These are phyloP conservation scores for Helotiales sp. DNA, from an alignment of 2,329 filamentous ascomycete genomes.

Conservation along the genomic window DNA sequence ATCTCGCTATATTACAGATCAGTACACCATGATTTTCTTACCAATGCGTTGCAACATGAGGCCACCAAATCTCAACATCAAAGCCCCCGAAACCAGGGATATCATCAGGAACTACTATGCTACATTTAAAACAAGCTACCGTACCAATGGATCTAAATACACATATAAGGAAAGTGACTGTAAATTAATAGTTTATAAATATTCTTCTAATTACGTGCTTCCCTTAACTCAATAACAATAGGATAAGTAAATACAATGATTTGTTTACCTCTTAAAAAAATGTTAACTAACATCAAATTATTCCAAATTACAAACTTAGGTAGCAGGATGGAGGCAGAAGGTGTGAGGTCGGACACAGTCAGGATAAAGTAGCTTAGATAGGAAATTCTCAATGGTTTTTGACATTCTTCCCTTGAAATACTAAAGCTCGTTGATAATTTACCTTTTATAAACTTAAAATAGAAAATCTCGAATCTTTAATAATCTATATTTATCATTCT, in stretches of 20 bases:
- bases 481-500: conserved; percentile 20
- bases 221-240: neutral
- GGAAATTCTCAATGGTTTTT: conserved; percentile 7
- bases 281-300: neutral
- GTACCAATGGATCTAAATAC: neutral
- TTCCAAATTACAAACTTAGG: neutral
- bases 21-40: neutral
- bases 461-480: conserved; percentile 20
- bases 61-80: no score
- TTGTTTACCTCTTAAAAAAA: neutral
- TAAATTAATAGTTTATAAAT: neutral
- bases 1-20: neutral
- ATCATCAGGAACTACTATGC: no score
- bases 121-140: neutral
- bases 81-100: no score
- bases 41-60: neutral
- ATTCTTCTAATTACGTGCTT: neutral
- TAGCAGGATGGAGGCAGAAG: conserved; percentile 7
- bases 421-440: neutral
- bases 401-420: conserved; percentile 11
- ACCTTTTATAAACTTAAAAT: conserved; percentile 9
- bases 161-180: conserved; percentile 1
- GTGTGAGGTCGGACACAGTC: conserved; percentile 3
- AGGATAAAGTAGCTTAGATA: conserved; percentile 6
- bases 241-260: neutral